Percentiles rank a stretch among this genome's conserved stretches.
These are phyloP conservation scores for Triangularia verruculosa DNA, from an alignment of 2,329 filamentous ascomycete species.

Conservation along the genomic window DNA sequence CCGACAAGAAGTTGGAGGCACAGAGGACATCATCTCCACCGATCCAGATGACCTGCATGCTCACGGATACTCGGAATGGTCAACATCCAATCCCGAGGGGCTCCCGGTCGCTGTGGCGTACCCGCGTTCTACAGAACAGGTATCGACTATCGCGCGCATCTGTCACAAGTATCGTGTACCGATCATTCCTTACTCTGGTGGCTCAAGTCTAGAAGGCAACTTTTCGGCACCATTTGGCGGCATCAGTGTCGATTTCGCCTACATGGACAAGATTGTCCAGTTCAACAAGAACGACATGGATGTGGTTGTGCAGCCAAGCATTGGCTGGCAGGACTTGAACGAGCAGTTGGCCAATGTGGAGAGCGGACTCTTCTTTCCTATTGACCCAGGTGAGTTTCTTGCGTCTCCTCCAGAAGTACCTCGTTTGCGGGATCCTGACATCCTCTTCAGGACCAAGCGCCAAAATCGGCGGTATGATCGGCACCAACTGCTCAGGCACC, in stretches of 20 bases:
- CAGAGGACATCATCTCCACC: conserved; percentile 60
- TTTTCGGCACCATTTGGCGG: conserved; percentile 85
- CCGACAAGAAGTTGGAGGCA: conserved; percentile 42
- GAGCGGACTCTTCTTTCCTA: conserved; percentile 82
- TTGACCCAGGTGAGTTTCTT: conserved; percentile 68
- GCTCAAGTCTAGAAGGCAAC: conserved; percentile 83
- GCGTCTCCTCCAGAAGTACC: neutral
- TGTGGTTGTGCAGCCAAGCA: conserved; percentile 83
- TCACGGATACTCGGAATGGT: conserved; percentile 69
- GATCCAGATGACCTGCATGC: conserved; percentile 59
- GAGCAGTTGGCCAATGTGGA: conserved; percentile 64
- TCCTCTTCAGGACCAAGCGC: conserved; percentile 53
- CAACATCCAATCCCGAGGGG: conserved; percentile 56
- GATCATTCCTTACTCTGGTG: conserved; percentile 83
- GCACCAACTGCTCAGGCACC: conserved; percentile 74
- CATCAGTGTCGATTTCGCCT: conserved; percentile 83
- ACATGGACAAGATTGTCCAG: conserved; percentile 78
- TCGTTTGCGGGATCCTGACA: neutral
- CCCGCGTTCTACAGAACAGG: conserved; percentile 58
- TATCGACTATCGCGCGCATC: conserved; percentile 59
- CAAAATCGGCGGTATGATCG: conserved; percentile 80
- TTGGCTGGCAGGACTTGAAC: conserved; percentile 91
- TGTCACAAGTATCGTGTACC: conserved; percentile 79
- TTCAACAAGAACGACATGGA: conserved; percentile 89
- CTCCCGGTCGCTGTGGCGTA: conserved; percentile 64